Evolutionary conservation across 352 stramenopile genomes (phyloP).

Genomic region (Pythium aquatile): DNA sequence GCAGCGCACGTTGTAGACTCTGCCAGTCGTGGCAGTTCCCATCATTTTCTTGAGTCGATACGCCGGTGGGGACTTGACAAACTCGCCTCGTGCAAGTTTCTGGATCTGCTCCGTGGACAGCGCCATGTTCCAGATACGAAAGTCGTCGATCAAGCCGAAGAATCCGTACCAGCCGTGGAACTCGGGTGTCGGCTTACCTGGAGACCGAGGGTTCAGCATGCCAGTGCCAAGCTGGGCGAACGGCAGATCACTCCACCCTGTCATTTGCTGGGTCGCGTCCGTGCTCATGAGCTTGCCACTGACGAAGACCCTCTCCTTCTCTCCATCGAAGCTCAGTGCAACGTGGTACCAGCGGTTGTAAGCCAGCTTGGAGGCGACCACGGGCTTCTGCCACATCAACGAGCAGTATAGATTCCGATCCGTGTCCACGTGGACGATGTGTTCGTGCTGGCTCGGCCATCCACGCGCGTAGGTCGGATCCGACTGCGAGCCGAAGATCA

Average conservation of each 20-base stretch:
- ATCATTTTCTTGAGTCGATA: conserved; percentile 21
- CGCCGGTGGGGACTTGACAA: conserved; percentile 17
- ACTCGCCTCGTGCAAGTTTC: conserved; percentile 19
- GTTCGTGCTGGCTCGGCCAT: conserved; percentile 37
- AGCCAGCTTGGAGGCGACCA: conserved; percentile 22
- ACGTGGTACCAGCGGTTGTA: conserved; percentile 70
- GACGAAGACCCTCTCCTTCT: conserved; percentile 49
- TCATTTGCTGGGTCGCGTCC: conserved; percentile 33
- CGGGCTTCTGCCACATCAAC: conserved; percentile 33
- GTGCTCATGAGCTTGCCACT: conserved; percentile 53
- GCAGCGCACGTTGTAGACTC: conserved; percentile 23
- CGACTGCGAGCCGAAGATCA: conserved; percentile 49
- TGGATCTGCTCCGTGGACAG: conserved; percentile 21
- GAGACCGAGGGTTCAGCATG: conserved; percentile 49
- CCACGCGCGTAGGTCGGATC: conserved; percentile 24
- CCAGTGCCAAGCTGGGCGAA: conserved; percentile 57
- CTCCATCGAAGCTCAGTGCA: conserved; percentile 48
- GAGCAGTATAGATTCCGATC: conserved; percentile 49
- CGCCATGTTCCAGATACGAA: conserved; percentile 45
- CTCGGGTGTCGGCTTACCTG: conserved; percentile 37
- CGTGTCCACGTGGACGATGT: conserved; percentile 42
- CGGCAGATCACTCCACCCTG: conserved; percentile 40
- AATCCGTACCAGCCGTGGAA: conserved; percentile 74
- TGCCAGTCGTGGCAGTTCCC: conserved; percentile 1
- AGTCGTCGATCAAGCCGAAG: conserved; percentile 56